Evolutionary conservation across 2,329 filamentous ascomycete species (phyloP).

Genomic region (Chalaropsis thielavioides): DNA sequence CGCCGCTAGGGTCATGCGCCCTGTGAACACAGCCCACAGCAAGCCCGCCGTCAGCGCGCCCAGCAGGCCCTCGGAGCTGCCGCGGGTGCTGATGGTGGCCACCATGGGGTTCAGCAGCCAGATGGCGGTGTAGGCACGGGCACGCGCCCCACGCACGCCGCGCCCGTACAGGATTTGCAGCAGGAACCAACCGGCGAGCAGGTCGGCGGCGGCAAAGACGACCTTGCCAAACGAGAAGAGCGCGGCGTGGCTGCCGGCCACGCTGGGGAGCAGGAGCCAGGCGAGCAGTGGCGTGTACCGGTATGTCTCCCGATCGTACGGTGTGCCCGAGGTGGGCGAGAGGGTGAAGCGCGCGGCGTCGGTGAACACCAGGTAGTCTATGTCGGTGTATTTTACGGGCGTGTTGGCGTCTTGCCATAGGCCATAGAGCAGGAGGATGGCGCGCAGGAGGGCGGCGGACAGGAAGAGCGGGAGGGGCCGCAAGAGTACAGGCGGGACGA

Average conservation of each 20-base stretch:
- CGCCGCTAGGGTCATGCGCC: slow-evolving; percentile 51
- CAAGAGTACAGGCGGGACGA: slow-evolving; percentile 12
- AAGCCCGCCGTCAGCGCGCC: slow-evolving; percentile 72
- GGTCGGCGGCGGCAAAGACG: slow-evolving; percentile 69
- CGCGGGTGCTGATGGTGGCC: slow-evolving; percentile 85
- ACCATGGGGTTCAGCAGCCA: slow-evolving; percentile 99
- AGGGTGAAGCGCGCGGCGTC: slow-evolving; percentile 72
- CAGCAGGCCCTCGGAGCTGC: slow-evolving; percentile 81
- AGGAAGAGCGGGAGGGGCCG: slow-evolving; percentile 32
- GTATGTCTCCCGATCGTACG: slow-evolving; percentile 86
- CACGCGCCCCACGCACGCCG: slow-evolving; percentile 30
- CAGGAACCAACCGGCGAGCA: slow-evolving; percentile 50
- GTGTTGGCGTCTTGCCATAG: slow-evolving; percentile 85
- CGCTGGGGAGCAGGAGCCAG: slow-evolving; percentile 75
- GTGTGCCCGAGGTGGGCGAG: slow-evolving; percentile 35
- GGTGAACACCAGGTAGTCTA: slow-evolving; percentile 97
- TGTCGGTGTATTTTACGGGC: slow-evolving; percentile 93
- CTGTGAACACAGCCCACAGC: slow-evolving; percentile 63
- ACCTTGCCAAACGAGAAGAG: slow-evolving; percentile 71
- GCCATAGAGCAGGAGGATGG: slow-evolving; percentile 68
- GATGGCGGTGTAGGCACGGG: slow-evolving; percentile 65
- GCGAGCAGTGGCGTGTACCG: slow-evolving; percentile 90
- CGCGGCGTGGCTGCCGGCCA: slow-evolving; percentile 23
- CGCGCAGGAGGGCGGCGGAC: slow-evolving; percentile 49
- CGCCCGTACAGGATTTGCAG: slow-evolving; percentile 29